Conservation (phyloP, 225 moss, liverwort and hornwort genomes). For the Rhytidiadelphus loreus region DNA sequence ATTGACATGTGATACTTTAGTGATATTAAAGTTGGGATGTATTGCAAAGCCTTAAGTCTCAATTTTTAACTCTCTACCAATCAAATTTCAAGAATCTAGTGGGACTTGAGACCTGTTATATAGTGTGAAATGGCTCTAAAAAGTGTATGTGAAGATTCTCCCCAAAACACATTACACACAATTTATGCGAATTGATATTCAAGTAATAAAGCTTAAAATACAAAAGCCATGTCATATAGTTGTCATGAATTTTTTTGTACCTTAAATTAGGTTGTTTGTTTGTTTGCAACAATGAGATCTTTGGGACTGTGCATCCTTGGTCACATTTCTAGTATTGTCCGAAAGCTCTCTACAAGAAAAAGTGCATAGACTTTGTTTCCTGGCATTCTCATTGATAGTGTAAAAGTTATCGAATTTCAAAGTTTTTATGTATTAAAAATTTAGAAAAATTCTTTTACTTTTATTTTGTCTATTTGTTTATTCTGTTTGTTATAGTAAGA, state of each 20-base stretch:
- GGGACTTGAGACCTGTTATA: fast-evolving
- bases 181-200: not conserved
- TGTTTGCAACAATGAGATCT: too few relatives aligned
- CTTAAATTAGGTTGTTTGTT: not conserved
- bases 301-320: too few relatives aligned
- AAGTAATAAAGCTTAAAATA: not conserved
- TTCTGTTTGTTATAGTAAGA: too few relatives aligned
- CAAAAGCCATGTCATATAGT: not conserved
- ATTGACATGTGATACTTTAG: too few relatives aligned
- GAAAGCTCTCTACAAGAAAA: too few relatives aligned
- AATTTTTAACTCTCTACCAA: not conserved
- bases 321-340: too few relatives aligned
- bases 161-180: not conserved
- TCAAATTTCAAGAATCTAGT: not conserved
- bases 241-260: fast-evolving
- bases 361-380: too few relatives aligned
- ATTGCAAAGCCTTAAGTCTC: not conserved
- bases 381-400: too few relatives aligned
- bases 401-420: too few relatives aligned
- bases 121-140: not conserved
- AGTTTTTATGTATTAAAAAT: too few relatives aligned
- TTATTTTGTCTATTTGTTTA: not conserved
- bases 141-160: fast-evolving
- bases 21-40: fast-evolving
- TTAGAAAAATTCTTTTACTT: too few relatives aligned